Evolutionary conservation across 179 eudicot genomes (phyloP).

Genomic region (Silene coronaria): DNA sequence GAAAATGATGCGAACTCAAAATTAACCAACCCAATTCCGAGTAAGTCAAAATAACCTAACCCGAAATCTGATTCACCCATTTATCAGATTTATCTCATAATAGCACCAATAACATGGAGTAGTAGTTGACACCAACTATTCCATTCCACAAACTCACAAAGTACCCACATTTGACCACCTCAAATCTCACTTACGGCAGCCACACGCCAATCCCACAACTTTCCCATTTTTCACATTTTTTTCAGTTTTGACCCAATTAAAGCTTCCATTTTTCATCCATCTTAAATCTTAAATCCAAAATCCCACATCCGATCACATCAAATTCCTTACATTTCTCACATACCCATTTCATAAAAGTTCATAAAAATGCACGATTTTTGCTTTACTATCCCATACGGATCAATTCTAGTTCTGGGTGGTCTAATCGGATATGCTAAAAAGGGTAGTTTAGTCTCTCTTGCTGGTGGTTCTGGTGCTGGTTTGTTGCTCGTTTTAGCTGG

Average conservation of each 20-base stretch:
- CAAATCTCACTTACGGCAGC: not conserved
- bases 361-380: slow-evolving; percentile 86
- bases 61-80: too few relatives aligned
- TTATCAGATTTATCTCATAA: too few relatives aligned
- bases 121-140: not conserved
- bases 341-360: slow-evolving; percentile 23
- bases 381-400: slow-evolving; percentile 93
- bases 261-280: slow-evolving; percentile 12
- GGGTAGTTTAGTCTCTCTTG: slow-evolving; percentile 85
- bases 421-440: slow-evolving; percentile 60
- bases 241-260: not conserved
- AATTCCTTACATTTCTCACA: not conserved
- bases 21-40: too few relatives aligned
- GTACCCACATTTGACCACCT: not conserved
- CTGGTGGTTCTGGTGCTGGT: slow-evolving; percentile 79
- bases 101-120: too few relatives aligned
- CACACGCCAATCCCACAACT: not conserved
- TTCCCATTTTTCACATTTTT: not conserved
- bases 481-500: slow-evolving; percentile 78
- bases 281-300: not conserved
- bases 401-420: slow-evolving; percentile 65
- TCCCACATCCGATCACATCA: slow-evolving; percentile 20
- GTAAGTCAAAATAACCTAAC: too few relatives aligned
- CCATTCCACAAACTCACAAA: not conserved
- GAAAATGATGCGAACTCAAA: too few relatives aligned